Evolutionary conservation across 306 rosid species (phyloP), one percentile per base, ranked within the genome.

Genomic region (Trichosanthes cucumerina): DNA sequence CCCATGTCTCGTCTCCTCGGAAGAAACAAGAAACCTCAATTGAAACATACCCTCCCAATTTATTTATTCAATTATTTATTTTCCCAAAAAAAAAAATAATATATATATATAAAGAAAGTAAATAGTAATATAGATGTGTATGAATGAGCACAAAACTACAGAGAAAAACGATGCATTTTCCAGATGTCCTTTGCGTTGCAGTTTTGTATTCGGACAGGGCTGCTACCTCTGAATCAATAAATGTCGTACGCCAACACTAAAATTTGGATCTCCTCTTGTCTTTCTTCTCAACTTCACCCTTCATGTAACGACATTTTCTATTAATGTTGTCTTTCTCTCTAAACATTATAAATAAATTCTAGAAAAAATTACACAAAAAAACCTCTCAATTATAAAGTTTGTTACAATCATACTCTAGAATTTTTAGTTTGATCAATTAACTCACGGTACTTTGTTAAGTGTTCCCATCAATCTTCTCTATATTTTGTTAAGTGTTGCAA

Each of bases 131-230:
- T 43, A 11, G 56, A 26, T 10, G 52, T 16, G 14, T 31, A 16
- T 34, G 72, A 64, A 64, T 41, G 56, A 70, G 23, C 77, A 46
- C 8, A 26, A 71, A 71, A 50, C 4, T 41, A 71, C 23, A 46
- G 39, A 71, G 71, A 69, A 43, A 69, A 41, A 69, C 54, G 58
- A 46, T 46, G 39, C n/a, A 15, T 46, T 23, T 46, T 46, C 77
- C 77, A 71, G 77, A 71, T 71, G 77, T 71, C 77, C 77, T 71
- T 71, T 26, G 57, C 24, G 57, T 46, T 71, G 77, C 77, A 71
- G 77, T 71, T 71, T 71, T 71, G 77, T 71, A 71, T 71, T 46
- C 14, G 21, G 77, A 46, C 53, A 38, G n/a, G n/a, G 3, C 18
- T 41, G 75, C 75, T 10, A 5, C 18, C 36, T 44, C 77, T 71